Evolutionary conservation across 2,329 filamentous ascomycete genomes (phyloP), one percentile per base, ranked within the genome.

Genomic region (Neofusicoccum parvum): DNA sequence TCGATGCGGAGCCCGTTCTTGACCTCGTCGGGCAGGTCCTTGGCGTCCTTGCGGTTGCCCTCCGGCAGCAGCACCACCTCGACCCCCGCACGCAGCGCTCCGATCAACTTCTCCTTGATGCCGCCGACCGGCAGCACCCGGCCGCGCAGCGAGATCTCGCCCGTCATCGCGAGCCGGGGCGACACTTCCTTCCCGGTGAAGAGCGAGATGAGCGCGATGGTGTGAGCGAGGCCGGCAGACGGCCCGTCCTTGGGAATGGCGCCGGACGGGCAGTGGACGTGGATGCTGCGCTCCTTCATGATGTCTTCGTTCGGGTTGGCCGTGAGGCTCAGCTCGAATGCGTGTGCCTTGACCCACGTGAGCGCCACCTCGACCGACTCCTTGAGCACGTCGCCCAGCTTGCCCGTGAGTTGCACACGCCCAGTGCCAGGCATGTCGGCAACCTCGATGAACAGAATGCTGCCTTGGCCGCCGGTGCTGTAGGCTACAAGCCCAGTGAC

Each of bases 41-140:
- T 91, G 66, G 91, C 90, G 75, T 99, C 95, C 80, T 98, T 98
- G 69, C 89, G 86, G 77, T 99, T 99, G 71, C 92, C 90, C 37
- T 90, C 86, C 3, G 95, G 95, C 7, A 99, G 82, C 67, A 99
- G 78, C 7, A 99, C 94, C 37, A 92, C 94, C 85, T 97, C 96
- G 68, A 99, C 94, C 34, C 95, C 95, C 1, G 95, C 95, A 64
- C 94, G 87, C 74, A 96, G 83, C 9, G 95, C 95, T 23, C 95
- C 95, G 74, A 99, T 98, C 62, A 98, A 85, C 79, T 99, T 99
- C 86, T 99, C 94, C 80, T 98, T 97, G 81, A 99, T 98, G 17
- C 95, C 95, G 62, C 95, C 95, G 41, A 99, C 95, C 32, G 94
- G 92, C 79, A 95, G 92, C 65, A 99, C 91, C 69, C 93, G 88